Percentiles rank a stretch among this genome's conserved stretches.
Conservation (phyloP, 768 basidiomycete species). For the Suillus decipiens region DNA sequence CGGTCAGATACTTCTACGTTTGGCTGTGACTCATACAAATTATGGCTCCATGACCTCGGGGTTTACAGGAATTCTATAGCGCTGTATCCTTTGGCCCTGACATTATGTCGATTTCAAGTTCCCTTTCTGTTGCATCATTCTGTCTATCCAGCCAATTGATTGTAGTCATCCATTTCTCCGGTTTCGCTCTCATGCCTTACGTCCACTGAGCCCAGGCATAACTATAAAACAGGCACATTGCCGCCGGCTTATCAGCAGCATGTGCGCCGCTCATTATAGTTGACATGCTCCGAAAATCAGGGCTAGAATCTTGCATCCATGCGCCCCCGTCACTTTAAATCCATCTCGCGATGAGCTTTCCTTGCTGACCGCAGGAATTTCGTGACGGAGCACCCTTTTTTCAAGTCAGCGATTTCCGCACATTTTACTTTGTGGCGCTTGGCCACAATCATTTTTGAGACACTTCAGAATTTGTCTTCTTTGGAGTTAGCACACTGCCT, state of each 20-base stretch:
- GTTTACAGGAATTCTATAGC: background rate
- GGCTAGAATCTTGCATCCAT: background rate
- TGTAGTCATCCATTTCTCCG: background rate
- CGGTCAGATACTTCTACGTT: constrained; percentile 1
- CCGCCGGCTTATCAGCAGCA: constrained; percentile 7
- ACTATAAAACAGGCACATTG: constrained; percentile 7
- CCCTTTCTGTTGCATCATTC: background rate
- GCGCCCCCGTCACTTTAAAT: background rate
- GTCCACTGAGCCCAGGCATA: background rate
- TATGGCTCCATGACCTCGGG: constrained; percentile 3
- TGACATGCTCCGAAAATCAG: constrained; percentile 4
- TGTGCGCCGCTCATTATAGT: background rate
- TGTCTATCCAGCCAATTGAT: background rate
- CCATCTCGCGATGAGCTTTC: background rate
- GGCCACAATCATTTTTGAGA: background rate
- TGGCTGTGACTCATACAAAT: background rate
- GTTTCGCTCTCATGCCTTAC: constrained; percentile 3
- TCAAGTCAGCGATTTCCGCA: background rate
- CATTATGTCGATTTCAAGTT: constrained; percentile 5
- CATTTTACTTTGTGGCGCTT: constrained; percentile 7
- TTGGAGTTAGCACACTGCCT: constrained; percentile 6
- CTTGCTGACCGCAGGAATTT: background rate
- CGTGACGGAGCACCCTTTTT: background rate
- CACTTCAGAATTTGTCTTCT: background rate
- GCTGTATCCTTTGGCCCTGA: background rate